Percentiles rank a stretch among this genome's conserved stretches.
These are phyloP conservation scores for Prunus yedoensis DNA, from an alignment of 331 rosid genomes.

Conservation along the genomic window DNA sequence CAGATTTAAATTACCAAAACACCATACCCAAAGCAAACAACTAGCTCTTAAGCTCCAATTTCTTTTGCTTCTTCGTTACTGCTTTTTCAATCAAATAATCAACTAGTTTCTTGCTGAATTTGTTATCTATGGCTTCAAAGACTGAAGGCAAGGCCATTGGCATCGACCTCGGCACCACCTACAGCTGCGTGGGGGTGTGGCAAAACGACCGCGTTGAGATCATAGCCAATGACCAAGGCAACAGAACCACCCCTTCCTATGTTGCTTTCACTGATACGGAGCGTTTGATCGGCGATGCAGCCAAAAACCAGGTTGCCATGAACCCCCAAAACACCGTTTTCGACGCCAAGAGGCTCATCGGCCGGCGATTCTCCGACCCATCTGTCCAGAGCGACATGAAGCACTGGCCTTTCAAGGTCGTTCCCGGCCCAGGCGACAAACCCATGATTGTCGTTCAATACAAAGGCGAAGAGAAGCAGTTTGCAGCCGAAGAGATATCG, in stretches of 20 bases:
- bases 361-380: constrained; percentile 40
- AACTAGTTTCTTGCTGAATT: background rate
- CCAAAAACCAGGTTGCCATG: constrained; percentile 50
- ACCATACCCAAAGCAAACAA: background rate
- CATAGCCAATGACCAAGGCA: constrained; percentile 60
- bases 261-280: constrained; percentile 55
- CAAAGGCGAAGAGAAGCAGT: constrained; percentile 55
- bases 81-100: background rate
- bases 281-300: constrained; percentile 55
- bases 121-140: constrained; percentile 31
- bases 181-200: constrained; percentile 62
- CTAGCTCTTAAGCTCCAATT: background rate
- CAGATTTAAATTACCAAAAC: background rate
- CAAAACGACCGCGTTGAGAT: constrained; percentile 63
- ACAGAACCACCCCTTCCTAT: constrained; percentile 48
- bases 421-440: constrained; percentile 37
- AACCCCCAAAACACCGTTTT: constrained; percentile 47
- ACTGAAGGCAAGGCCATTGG: constrained; percentile 44
- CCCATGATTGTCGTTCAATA: constrained; percentile 52
- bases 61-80: background rate
- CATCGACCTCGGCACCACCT: constrained; percentile 61
- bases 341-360: constrained; percentile 45
- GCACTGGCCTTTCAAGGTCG: constrained; percentile 49
- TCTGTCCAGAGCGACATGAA: constrained; percentile 42
- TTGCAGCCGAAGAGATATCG: constrained; percentile 51